A percentile compares a stretch with the other conserved stretches of the same genome.
Conservation (phyloP, 371 early-diverging fungal species). For the Apophysomyces elegans region DNA sequence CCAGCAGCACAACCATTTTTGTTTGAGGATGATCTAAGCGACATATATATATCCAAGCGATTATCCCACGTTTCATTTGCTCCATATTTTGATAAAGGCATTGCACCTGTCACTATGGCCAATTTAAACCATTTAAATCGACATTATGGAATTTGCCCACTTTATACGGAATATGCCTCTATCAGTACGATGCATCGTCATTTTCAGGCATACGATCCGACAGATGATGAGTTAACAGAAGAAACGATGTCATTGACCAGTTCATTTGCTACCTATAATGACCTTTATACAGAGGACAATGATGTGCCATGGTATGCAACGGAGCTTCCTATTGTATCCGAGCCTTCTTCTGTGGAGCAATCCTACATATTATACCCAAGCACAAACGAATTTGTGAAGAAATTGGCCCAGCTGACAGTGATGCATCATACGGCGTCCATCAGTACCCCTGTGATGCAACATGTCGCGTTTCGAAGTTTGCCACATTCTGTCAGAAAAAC, state of each 20-base stretch:
- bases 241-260: slow-evolving; percentile 22
- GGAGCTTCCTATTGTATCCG: slow-evolving; percentile 25
- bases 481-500: slow-evolving; percentile 43
- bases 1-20: neutral
- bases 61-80: neutral
- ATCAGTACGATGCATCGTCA: slow-evolving; percentile 8
- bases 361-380: slow-evolving; percentile 55
- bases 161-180: slow-evolving; percentile 19
- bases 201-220: slow-evolving; percentile 1
- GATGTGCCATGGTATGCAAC: slow-evolving; percentile 49
- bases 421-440: slow-evolving; percentile 88
- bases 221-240: slow-evolving; percentile 7
- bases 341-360: slow-evolving; percentile 25
- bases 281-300: slow-evolving; percentile 29
- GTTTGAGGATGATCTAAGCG: neutral
- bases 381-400: slow-evolving; percentile 79
- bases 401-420: slow-evolving; percentile 78
- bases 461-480: slow-evolving; percentile 77
- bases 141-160: slow-evolving; percentile 1
- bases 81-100: neutral
- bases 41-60: neutral
- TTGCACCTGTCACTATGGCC: neutral
- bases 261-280: neutral
- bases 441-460: slow-evolving; percentile 72
- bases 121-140: neutral